A percentile compares a stretch with the other conserved stretches of the same genome.
These are phyloP conservation scores for Clitoria ternatea DNA, from an alignment of 306 rosid species.

Conservation along the genomic window DNA sequence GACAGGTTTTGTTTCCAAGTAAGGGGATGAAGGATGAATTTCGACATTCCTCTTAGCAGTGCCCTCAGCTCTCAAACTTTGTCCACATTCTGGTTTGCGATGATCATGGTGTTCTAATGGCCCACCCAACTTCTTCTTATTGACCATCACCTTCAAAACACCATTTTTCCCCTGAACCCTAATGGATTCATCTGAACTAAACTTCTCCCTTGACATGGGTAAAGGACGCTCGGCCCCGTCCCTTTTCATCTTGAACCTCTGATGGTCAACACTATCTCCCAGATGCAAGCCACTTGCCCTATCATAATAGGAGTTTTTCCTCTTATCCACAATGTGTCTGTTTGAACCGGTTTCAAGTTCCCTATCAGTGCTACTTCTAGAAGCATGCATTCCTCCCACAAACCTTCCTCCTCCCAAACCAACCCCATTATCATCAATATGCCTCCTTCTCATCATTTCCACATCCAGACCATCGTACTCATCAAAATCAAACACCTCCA, in stretches of 20 bases:
- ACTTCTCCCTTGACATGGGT: constrained; percentile 46
- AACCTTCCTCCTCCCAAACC: constrained; percentile 45
- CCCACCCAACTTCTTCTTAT: constrained; percentile 46
- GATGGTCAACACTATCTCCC: constrained; percentile 36
- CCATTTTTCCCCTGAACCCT: constrained; percentile 93
- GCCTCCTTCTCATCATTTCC: constrained; percentile 44
- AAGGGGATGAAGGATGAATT: constrained; percentile 30
- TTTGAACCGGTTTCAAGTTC: constrained; percentile 46
- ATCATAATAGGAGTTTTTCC: constrained; percentile 40
- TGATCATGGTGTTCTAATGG: constrained; percentile 35
- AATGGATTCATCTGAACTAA: constrained; percentile 59
- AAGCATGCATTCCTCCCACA: constrained; percentile 40
- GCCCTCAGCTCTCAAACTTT: constrained; percentile 40
- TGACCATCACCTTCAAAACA: constrained; percentile 76
- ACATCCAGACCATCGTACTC: constrained; percentile 60
- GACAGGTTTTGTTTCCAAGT: constrained; percentile 33
- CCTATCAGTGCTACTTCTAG: constrained; percentile 44
- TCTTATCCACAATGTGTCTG: constrained; percentile 43
- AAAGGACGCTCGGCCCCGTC: constrained; percentile 37
- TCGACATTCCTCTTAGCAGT: constrained; percentile 36
- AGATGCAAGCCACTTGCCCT: constrained; percentile 30
- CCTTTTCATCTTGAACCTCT: constrained; percentile 35
- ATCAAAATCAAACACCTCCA: constrained; percentile 66
- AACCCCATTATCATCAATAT: constrained; percentile 34
- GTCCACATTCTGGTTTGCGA: constrained; percentile 41